phyloP scores from a whole-genome alignment of 495 filamentous ascomycete species.

The Daldinia caldariorum region DNA sequence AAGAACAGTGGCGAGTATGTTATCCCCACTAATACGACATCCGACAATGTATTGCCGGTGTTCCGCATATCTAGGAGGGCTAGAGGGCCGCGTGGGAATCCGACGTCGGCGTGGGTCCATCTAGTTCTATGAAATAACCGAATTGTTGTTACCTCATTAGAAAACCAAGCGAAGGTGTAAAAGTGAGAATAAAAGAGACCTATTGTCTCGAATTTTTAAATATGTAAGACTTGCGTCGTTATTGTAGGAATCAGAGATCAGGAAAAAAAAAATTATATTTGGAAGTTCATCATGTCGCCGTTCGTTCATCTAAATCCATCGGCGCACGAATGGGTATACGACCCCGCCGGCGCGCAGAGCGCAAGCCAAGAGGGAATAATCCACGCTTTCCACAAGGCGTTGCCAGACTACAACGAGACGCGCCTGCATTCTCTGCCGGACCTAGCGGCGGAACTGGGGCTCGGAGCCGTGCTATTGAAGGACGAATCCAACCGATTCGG shows the following conservation, averaged over 20 bases:
- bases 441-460: conserved; percentile 62
- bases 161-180: not conserved
- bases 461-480: conserved; percentile 65
- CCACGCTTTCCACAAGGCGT: conserved; percentile 58
- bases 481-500: conserved; percentile 66
- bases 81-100: conserved; percentile 1
- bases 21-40: conserved; percentile 3
- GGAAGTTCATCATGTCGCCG: conserved; percentile 26
- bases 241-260: not conserved
- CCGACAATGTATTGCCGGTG: not conserved
- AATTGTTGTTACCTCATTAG: not conserved
- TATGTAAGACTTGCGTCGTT: not conserved
- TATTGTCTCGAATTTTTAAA: not conserved
- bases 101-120: conserved; percentile 17
- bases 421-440: conserved; percentile 60
- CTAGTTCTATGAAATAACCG: not conserved
- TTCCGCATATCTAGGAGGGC: conserved; percentile 3
- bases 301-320: conserved; percentile 37
- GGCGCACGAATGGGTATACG: conserved; percentile 33
- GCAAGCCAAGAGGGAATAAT: conserved; percentile 17
- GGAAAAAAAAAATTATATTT: not conserved
- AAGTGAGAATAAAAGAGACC: not conserved
- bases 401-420: conserved; percentile 62
- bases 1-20: too few relatives aligned
- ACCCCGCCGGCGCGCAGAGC: conserved; percentile 17